phyloP scores from a whole-genome alignment of 129 eudicot genomes.

The Artemisia tridentata region DNA sequence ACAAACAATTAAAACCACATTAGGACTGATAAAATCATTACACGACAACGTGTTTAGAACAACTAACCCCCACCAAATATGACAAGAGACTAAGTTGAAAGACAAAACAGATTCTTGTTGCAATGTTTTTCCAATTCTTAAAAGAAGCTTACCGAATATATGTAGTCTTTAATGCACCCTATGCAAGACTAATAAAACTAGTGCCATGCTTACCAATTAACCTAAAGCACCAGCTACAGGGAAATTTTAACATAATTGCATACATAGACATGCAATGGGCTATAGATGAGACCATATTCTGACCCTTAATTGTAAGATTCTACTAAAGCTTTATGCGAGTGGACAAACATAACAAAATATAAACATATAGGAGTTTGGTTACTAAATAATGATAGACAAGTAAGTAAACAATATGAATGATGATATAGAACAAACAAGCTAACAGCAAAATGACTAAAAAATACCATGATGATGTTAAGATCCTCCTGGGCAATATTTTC shows the following conservation, averaged over 20 bases:
- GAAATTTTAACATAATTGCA: no score
- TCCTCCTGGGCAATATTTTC: constrained; percentile 94
- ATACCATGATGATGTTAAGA: constrained; percentile 89
- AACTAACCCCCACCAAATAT: constrained; percentile 3
- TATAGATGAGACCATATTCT: constrained; percentile 11
- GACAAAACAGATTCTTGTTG: background rate
- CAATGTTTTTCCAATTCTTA: background rate
- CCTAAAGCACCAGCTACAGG: constrained; percentile 22
- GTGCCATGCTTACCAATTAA: constrained; percentile 9
- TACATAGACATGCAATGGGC: no score
- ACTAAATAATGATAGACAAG: no score
- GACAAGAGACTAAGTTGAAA: constrained; percentile 1
- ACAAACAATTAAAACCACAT: constrained; percentile 10
- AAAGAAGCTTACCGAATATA: background rate
- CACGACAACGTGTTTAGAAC: constrained; percentile 4
- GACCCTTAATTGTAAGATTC: constrained; percentile 17
- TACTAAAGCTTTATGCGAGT: constrained; percentile 2
- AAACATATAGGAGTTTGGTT: background rate
- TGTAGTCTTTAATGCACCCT: background rate
- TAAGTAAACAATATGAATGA: constrained; percentile 5
- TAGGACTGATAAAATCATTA: constrained; percentile 4
- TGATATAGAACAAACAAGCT: background rate
- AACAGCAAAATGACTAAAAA: constrained; percentile 7
- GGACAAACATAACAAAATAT: constrained; percentile 4
- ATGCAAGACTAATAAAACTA: background rate